Evolutionary conservation across 495 filamentous ascomycete genomes (phyloP), one percentile per base, ranked within the genome.

Genomic region (Neurospora sp.): DNA sequence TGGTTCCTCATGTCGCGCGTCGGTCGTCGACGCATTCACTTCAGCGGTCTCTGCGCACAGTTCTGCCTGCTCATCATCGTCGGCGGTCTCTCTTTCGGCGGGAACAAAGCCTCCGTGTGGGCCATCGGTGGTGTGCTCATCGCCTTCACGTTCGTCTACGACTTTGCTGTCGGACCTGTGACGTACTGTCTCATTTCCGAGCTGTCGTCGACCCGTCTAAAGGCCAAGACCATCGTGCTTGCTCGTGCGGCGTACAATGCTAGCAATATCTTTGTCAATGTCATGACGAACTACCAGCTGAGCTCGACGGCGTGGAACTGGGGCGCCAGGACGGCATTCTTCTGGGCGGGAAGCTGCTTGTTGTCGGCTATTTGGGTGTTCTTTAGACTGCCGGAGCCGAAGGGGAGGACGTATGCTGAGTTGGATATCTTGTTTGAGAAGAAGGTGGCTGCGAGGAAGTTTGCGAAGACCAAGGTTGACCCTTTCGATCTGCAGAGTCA

Each of bases 111-210:
- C 0, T 77, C 80, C 6, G 75, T 80, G 16, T 82, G 80, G 77
- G 78, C 77, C 12, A 88, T 84, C 18, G 87, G 87, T 10, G 80
- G 80, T 6, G 79, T 88, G 74, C 78, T 89, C 66, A 82, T 89
- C 37, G 74, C 85, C 39, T 90, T 83, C 78, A 86, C 86, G 0
- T 80, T 88, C 20, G 78, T 87, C 69, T 90, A 89, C 77, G 83
- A 89, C 72, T 79, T 87, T 14, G 85, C 88, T 10, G 85, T 90
- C 70, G 88, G 88, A 0, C 85, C 87, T 0, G 85, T 90, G 41
- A 86, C 84, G 72, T 90, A 88, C 76, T 86, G 85, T 5, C 82
- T 90, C 69, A 82, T 89, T 35, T 84, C 88, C 0, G 88, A 89
- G 77, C 72, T 89, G 18, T 85, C 86, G 5, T 85, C 88, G 9